phyloP scores from a whole-genome alignment of 768 basidiomycete genomes.

The Mycena haematopus region DNA sequence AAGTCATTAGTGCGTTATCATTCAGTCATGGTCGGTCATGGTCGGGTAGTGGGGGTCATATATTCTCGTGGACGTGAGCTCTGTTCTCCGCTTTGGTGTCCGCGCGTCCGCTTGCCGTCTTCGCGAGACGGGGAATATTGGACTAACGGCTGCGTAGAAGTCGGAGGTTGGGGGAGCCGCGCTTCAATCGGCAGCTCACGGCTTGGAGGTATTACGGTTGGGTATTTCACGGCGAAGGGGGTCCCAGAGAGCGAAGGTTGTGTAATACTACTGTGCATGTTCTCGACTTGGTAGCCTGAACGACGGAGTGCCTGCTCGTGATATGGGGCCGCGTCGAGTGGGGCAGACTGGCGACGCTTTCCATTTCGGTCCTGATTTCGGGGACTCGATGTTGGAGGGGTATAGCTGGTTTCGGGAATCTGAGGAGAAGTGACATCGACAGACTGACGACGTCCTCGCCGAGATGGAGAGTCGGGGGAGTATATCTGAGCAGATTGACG shows the following conservation, averaged over 20 bases:
- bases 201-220: conserved; percentile 16
- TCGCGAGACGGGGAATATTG: not conserved
- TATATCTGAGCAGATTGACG: conserved; percentile 30
- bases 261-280: conserved; percentile 27
- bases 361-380: conserved; percentile 1
- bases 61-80: not conserved
- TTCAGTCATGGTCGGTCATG: conserved; percentile 13
- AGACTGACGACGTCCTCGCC: conserved; percentile 23
- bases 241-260: conserved; percentile 28
- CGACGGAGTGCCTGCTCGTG: conserved; percentile 21
- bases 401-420: conserved; percentile 22
- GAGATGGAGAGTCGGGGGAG: conserved; percentile 24
- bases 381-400: conserved; percentile 3
- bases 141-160: conserved; percentile 2
- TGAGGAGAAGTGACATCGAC: conserved; percentile 23
- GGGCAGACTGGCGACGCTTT: conserved; percentile 15
- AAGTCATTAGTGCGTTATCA: conserved; percentile 21
- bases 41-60: conserved; percentile 7
- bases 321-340: conserved; percentile 10
- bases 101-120: conserved; percentile 1
- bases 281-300: conserved; percentile 23
- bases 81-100: not conserved
- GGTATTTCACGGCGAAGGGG: conserved; percentile 21
- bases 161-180: conserved; percentile 11
- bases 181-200: not conserved